A percentile compares a stretch with the other conserved stretches of the same genome.
phyloP scores from a whole-genome alignment of 2,329 filamentous ascomycete genomes.

The Nectriaceae sp. region DNA sequence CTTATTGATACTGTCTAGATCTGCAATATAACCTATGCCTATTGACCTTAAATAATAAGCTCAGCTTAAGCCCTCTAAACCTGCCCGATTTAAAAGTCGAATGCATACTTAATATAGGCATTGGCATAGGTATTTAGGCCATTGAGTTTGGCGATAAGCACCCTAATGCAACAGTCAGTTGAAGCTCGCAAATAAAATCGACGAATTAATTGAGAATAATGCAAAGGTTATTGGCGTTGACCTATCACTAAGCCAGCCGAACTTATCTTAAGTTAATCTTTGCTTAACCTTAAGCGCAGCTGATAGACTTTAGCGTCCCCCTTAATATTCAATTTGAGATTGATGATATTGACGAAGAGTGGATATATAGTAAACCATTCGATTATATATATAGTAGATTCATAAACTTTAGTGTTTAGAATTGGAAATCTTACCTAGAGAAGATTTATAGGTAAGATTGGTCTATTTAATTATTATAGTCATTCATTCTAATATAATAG shows the following conservation, averaged over 20 bases:
- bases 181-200: not conserved
- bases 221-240: not conserved
- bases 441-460: not conserved
- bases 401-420: not conserved
- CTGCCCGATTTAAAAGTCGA: not conserved
- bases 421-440: not conserved
- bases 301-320: not conserved
- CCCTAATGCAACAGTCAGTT: not conserved
- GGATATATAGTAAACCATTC: not conserved
- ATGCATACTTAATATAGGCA: not conserved
- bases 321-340: not conserved
- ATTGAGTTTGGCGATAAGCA: not conserved
- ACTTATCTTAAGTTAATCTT: not conserved
- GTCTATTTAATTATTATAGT: not conserved
- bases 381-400: not conserved
- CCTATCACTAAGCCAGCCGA: not conserved
- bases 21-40: not conserved
- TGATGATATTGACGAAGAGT: not conserved
- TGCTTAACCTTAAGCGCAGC: not conserved
- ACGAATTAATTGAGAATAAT: not conserved
- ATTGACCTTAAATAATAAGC: not conserved
- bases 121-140: not conserved
- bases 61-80: not conserved
- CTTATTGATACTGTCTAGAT: not conserved
- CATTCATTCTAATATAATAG: not conserved